Percentiles rank a stretch among this genome's conserved stretches.
Conservation (phyloP, 129 eudicot species). For the Artemisia tridentata region DNA sequence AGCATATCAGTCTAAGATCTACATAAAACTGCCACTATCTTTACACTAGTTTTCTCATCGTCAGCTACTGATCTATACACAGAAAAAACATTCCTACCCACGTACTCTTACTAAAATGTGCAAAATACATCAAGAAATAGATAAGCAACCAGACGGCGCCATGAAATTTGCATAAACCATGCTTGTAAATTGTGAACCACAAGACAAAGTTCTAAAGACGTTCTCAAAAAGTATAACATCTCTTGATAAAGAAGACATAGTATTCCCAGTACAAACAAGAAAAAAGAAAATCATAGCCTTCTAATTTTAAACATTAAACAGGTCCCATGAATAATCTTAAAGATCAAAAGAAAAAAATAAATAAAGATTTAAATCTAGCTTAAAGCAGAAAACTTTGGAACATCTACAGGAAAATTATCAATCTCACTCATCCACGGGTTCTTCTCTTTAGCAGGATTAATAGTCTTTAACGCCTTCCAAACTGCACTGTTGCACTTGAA, state of each 20-base stretch:
- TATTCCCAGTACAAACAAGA: slow-evolving; percentile 25
- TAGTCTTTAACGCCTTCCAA: slow-evolving; percentile 83
- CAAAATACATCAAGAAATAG: not conserved
- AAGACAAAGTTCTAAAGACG: slow-evolving; percentile 4
- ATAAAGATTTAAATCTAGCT: slow-evolving; percentile 3
- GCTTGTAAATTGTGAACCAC: too few species aligned
- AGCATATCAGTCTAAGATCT: too few species aligned
- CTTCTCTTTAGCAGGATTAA: slow-evolving; percentile 77
- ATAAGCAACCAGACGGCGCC: not conserved
- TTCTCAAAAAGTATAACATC: slow-evolving; percentile 28
- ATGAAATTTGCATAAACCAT: too few species aligned
- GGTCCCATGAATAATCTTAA: slow-evolving; percentile 14
- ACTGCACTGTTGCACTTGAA: slow-evolving; percentile 92
- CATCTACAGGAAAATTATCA: slow-evolving; percentile 70
- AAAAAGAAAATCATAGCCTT: slow-evolving; percentile 9
- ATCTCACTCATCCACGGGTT: slow-evolving; percentile 79
- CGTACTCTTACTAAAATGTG: too few species aligned
- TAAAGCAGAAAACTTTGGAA: slow-evolving; percentile 73
- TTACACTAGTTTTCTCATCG: too few species aligned
- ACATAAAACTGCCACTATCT: too few species aligned
- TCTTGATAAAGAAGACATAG: slow-evolving; percentile 22
- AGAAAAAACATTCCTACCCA: too few species aligned
- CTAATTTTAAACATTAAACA: slow-evolving; percentile 7
- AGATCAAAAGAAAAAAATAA: not conserved
- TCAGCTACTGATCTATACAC: too few species aligned